Conservation (phyloP, 768 basidiomycete genomes). For the Boletus vermiculosoides region DNA sequence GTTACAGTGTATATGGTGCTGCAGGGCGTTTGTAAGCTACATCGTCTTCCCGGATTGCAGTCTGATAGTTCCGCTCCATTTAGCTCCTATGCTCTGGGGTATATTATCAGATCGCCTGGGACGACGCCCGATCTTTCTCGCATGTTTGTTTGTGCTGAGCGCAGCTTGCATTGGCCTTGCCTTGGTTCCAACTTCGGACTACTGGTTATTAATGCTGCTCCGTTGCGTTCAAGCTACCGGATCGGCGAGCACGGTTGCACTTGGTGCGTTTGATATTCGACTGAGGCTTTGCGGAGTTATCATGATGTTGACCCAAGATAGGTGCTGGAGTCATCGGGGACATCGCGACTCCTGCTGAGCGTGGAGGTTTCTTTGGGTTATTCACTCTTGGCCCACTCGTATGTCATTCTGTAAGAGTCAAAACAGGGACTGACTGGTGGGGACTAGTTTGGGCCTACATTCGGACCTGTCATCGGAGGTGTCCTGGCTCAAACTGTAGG, state of each 20-base stretch:
- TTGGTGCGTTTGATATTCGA: constrained; percentile 43
- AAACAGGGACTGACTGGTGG: neutral
- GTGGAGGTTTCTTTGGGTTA: constrained; percentile 72
- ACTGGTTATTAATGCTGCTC: constrained; percentile 79
- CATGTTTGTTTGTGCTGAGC: constrained; percentile 61
- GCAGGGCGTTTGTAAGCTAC: constrained; percentile 43
- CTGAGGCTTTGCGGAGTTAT: neutral
- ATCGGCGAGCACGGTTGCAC: constrained; percentile 73
- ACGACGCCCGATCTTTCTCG: constrained; percentile 60
- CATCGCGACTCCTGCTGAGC: constrained; percentile 67
- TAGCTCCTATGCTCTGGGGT: constrained; percentile 61
- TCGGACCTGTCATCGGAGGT: constrained; percentile 52
- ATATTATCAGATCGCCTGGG: constrained; percentile 66
- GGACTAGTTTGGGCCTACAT: constrained; percentile 52
- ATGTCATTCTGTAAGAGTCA: neutral
- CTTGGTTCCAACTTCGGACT: constrained; percentile 53
- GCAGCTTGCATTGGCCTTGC: constrained; percentile 65
- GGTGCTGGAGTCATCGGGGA: constrained; percentile 80
- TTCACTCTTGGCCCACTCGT: constrained; percentile 68
- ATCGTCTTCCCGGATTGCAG: neutral
- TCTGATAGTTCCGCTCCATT: neutral
- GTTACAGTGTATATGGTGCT: constrained; percentile 61
- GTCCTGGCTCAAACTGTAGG: constrained; percentile 54
- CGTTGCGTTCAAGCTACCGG: constrained; percentile 78
- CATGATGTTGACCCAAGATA: constrained; percentile 21